Base-by-base conservation (phyloP, 805 yeast species). In the Pichia californica region DNA sequence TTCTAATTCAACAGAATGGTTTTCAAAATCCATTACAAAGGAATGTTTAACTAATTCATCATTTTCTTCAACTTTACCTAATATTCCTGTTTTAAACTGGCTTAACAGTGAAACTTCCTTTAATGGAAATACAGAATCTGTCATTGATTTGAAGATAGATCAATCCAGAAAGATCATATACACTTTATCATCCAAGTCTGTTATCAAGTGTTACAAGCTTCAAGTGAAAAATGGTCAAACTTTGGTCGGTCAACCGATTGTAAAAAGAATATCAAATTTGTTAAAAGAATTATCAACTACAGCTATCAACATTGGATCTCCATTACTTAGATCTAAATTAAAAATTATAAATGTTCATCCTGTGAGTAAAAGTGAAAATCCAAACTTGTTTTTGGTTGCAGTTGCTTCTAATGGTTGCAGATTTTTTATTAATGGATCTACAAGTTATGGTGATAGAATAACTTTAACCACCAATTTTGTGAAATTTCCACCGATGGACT, bases 371-470 rank as follows among this genome's bases (percentile, higher is more conserved):
- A 58, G 63, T 18, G 95, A 88, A 59, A 83, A 88, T 34, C 67
- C 74, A 26, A 80, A 81, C 41, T 67, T 87, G 20, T 87, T 78
- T 56, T 64, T 88, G 42, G 79, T 88, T 39, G 95, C 94, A 0
- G 71, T 85, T 14, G 86, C 96, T 0, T 70, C 78, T 38, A 83
- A 80, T 48, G 96, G 97, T n/a, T 84, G 86, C 52, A 75, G 97
- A 52, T 68, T 88, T 21, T 81, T 77, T 48, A 61, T 81, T 40
- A 75, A 79, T 49, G 77, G 85, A 35, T 49, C 71, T 55, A 48
- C 66, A 44, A 36, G 52, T 41, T 52, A 68, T 61, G 41, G 62
- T 56, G 57, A 64, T 55, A 50, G 65, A 39, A 43, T 63, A n/a
- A 50, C 63, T 0, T 39, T 55, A 43, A 51, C 63, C 41, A 64